phyloP scores from a whole-genome alignment of 176 grass and related monocot species.

The Eleusine coracana region DNA sequence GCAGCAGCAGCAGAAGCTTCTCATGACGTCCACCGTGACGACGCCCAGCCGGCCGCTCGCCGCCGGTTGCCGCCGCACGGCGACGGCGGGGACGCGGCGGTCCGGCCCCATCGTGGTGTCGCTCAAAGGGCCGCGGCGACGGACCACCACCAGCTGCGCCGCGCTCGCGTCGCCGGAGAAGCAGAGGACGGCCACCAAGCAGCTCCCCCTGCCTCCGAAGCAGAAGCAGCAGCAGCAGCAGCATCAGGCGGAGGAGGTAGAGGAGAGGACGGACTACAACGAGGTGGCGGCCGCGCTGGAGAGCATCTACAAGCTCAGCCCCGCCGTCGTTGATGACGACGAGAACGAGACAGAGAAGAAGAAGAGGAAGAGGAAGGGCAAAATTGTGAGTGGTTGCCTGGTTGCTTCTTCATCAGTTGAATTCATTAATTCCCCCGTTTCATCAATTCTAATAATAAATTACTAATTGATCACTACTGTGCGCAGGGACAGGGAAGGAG shows the following conservation, averaged over 20 bases:
- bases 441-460: no score
- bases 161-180: slow-evolving; percentile 62
- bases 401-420: no score
- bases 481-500: not conserved
- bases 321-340: slow-evolving; percentile 50
- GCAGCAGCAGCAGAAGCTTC: no score
- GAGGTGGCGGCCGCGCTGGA: slow-evolving; percentile 86
- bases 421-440: no score
- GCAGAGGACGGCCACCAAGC: slow-evolving; percentile 38
- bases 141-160: slow-evolving; percentile 55
- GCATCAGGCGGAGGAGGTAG: not conserved
- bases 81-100: slow-evolving; percentile 31
- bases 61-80: slow-evolving; percentile 26
- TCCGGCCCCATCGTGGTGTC: slow-evolving; percentile 36
- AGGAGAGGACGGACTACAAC: slow-evolving; percentile 56
- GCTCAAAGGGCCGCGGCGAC: slow-evolving; percentile 36
- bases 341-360: not conserved
- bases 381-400: not conserved
- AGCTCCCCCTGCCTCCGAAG: slow-evolving; percentile 4
- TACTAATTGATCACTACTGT: no score
- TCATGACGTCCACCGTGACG: slow-evolving; percentile 52
- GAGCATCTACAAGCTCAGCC: slow-evolving; percentile 93
- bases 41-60: slow-evolving; percentile 55
- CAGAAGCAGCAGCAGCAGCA: not conserved
- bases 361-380: slow-evolving; percentile 1